Conservation (phyloP, 495 filamentous ascomycete species). For the Oidiodendron maius region DNA sequence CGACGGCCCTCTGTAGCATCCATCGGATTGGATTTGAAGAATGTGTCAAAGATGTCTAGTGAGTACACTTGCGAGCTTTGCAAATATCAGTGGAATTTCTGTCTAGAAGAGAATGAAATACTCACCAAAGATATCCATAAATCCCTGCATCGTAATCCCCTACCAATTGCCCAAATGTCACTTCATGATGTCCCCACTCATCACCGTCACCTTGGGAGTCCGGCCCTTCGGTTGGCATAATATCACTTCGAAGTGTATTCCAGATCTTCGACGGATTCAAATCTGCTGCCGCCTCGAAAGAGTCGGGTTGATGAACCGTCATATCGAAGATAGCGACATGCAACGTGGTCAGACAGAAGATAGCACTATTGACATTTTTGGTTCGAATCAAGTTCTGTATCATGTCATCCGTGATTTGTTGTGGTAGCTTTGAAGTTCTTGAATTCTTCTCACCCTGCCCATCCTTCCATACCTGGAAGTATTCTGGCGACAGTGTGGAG, state of each 20-base stretch:
- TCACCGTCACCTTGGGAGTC: slow-evolving; percentile 40
- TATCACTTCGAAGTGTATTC: slow-evolving; percentile 59
- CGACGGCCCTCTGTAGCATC: slow-evolving; percentile 42
- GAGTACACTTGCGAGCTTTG: slow-evolving; percentile 40
- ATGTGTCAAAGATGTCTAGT: slow-evolving; percentile 51
- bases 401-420: slow-evolving; percentile 49
- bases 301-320: slow-evolving; percentile 61
- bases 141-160: slow-evolving; percentile 71
- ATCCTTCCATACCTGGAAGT: slow-evolving; percentile 5
- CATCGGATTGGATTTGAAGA: slow-evolving; percentile 49
- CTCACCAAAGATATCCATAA: slow-evolving; percentile 62
- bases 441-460: slow-evolving; percentile 35
- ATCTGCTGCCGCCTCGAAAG: slow-evolving; percentile 55
- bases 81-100: not conserved
- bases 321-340: slow-evolving; percentile 62
- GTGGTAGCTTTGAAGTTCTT: slow-evolving; percentile 12
- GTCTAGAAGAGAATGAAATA: not conserved
- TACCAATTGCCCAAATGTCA: slow-evolving; percentile 67
- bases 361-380: slow-evolving; percentile 51
- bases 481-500: slow-evolving; percentile 4
- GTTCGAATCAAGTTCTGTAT: slow-evolving; percentile 49
- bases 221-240: slow-evolving; percentile 41
- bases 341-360: slow-evolving; percentile 45
- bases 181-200: slow-evolving; percentile 63
- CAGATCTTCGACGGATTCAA: slow-evolving; percentile 57